Evolutionary conservation across 495 filamentous ascomycete species (phyloP).

Genomic region (Bombardia bombarda): DNA sequence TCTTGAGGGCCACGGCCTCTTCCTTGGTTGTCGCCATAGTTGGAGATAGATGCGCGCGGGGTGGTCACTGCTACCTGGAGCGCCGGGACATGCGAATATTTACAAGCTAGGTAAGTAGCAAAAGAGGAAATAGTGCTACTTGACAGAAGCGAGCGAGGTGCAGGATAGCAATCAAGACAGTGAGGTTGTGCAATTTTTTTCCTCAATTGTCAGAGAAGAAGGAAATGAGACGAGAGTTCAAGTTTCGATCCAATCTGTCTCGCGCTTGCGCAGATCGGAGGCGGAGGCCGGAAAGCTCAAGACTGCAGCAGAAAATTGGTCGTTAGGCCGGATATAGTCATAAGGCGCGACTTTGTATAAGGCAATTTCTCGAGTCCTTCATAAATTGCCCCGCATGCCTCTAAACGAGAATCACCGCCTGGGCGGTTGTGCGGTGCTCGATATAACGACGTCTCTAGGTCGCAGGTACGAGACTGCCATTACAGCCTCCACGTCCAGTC

Average conservation of each 20-base stretch:
- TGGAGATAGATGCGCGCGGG: background rate
- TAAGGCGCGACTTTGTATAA: too few relatives aligned
- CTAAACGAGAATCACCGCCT: background rate
- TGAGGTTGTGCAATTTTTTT: background rate
- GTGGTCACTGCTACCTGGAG: slow-evolving; percentile 10
- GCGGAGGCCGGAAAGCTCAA: too few relatives aligned
- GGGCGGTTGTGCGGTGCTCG: too few relatives aligned
- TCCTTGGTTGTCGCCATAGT: slow-evolving; percentile 32
- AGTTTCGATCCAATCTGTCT: too few relatives aligned
- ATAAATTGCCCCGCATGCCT: background rate
- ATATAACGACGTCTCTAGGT: too few relatives aligned
- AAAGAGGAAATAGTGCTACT: background rate
- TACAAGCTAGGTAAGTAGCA: background rate
- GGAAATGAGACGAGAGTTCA: background rate
- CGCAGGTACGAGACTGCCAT: too few relatives aligned
- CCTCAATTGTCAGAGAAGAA: too few relatives aligned
- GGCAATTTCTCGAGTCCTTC: background rate
- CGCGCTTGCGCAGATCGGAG: slow-evolving; percentile 1
- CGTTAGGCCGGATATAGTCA: too few relatives aligned
- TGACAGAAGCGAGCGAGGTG: background rate
- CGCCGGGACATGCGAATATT: slow-evolving; percentile 5
- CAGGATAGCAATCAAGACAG: background rate
- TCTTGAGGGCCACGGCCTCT: slow-evolving; percentile 74
- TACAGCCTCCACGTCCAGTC: too few relatives aligned
- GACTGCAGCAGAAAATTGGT: too few relatives aligned